Base-by-base conservation (phyloP, 768 basidiomycete genomes). In the Agaricus subrufescens region DNA sequence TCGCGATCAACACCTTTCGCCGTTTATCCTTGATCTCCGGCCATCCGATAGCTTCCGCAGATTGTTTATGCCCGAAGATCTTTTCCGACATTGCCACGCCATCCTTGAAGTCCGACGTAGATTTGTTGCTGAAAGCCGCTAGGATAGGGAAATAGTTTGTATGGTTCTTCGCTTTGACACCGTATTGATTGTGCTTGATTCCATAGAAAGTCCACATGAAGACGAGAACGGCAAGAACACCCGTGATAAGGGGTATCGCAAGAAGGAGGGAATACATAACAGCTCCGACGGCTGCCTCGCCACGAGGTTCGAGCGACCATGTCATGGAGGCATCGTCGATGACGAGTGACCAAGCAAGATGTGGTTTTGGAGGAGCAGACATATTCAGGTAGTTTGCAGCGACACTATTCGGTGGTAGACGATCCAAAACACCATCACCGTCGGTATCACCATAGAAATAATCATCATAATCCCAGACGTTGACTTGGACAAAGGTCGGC, bases 151-250 rank as follows among this genome's bases (percentile, higher is more conserved):
- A 86, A 72, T 97, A 97, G 65, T 81, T 89, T 62, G 77, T 84
- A 61, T 81, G 77, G 39, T 73, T 79, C 67, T 87, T 88, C 62
- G 78, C 78, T 71, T 88, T 84, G 62, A 88, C 84, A 72, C 94
- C 94, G 73, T 86, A 96, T 69, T 86, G 86, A 71, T 97, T 97
- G 76, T 94, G 87, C 67, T 83, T 92, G 75, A 97, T 96, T 30
- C 93, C 92, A 65, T 97, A 97, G 81, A 97, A 97, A 5, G 88
- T 86, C 86, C 90, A 94, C 85, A 94, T 90, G 82, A 97, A 97
- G 70, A 94, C 67, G 50, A 86, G 65, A 46, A 92, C 91, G 14
- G 94, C 92, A 49, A 91, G 75, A 12, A 82, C 80, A 58, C 85
- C 94, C 19, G 94, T 94, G 69, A 96, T 81, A 60, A 94, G 72